Evolutionary conservation across 2,329 filamentous ascomycete genomes (phyloP).

Genomic region (Exophiala oligosperma): DNA sequence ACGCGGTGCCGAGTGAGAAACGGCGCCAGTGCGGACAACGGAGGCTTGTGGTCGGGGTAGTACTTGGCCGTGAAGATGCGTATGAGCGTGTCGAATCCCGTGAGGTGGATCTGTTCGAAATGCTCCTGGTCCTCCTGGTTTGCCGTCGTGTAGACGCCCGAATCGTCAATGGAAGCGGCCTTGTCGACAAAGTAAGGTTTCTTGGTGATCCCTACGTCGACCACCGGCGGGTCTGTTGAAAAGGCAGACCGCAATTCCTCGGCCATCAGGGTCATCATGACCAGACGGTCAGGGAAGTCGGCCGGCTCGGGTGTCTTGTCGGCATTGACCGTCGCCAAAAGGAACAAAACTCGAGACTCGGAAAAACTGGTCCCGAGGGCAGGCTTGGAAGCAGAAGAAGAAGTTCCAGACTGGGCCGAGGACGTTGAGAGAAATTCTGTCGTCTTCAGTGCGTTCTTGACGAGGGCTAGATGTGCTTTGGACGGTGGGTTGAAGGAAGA

Average conservation of each 20-base stretch:
- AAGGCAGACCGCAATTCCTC: constrained; percentile 37
- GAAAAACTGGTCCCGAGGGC: constrained; percentile 30
- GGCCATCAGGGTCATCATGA: constrained; percentile 51
- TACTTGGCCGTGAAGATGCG: constrained; percentile 52
- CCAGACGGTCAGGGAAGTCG: constrained; percentile 48
- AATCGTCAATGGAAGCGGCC: constrained; percentile 43
- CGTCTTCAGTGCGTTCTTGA: constrained; percentile 50
- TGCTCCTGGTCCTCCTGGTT: background rate
- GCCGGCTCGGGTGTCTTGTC: constrained; percentile 58
- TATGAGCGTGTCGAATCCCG: constrained; percentile 50
- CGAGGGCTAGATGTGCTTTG: constrained; percentile 58
- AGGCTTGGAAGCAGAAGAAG: no score
- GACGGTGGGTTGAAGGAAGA: constrained; percentile 68
- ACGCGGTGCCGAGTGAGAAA: constrained; percentile 46
- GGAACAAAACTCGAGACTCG: constrained; percentile 53
- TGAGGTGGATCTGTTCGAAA: constrained; percentile 48
- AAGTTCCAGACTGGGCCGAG: background rate
- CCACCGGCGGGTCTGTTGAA: constrained; percentile 27
- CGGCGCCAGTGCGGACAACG: constrained; percentile 40
- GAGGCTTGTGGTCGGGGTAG: constrained; percentile 45
- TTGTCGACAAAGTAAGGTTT: constrained; percentile 52
- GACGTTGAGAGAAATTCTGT: constrained; percentile 21
- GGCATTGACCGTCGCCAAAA: constrained; percentile 65
- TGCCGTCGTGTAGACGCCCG: constrained; percentile 34
- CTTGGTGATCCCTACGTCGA: constrained; percentile 51